Conservation (phyloP, 129 eudicot genomes). For the Centella asiatica region DNA sequence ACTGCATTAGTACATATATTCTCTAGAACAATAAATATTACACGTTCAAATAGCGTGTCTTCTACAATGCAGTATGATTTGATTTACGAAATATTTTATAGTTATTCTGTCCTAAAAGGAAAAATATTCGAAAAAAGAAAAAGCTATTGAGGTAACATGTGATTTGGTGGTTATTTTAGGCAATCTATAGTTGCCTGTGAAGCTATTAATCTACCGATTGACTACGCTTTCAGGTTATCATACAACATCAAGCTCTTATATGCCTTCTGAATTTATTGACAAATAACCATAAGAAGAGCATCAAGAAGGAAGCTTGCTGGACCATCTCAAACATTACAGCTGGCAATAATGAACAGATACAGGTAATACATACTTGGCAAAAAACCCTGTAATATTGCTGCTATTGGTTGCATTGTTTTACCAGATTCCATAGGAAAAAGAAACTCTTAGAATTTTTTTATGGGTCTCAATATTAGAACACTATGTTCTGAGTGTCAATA, state of each 20-base stretch:
- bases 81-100: too few species aligned
- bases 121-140: too few species aligned
- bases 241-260: conserved; percentile 21
- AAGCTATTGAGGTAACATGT: neutral
- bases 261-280: conserved; percentile 21
- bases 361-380: conserved; percentile 11
- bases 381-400: neutral
- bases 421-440: too few species aligned
- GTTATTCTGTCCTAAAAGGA: too few species aligned
- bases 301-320: conserved; percentile 36
- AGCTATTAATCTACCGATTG: neutral
- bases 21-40: neutral
- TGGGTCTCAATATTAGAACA: neutral
- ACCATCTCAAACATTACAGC: conserved; percentile 32
- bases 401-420: neutral
- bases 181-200: neutral
- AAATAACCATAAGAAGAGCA: conserved; percentile 24
- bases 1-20: neutral
- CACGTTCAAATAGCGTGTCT: neutral
- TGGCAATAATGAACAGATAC: conserved; percentile 26
- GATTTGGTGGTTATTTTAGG: neutral
- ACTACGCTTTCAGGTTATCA: conserved; percentile 15
- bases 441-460: neutral
- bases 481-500: neutral
- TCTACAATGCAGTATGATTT: neutral